Base-by-base conservation (phyloP, 345 rosid species). In the Eucalyptus paniculata region DNA sequence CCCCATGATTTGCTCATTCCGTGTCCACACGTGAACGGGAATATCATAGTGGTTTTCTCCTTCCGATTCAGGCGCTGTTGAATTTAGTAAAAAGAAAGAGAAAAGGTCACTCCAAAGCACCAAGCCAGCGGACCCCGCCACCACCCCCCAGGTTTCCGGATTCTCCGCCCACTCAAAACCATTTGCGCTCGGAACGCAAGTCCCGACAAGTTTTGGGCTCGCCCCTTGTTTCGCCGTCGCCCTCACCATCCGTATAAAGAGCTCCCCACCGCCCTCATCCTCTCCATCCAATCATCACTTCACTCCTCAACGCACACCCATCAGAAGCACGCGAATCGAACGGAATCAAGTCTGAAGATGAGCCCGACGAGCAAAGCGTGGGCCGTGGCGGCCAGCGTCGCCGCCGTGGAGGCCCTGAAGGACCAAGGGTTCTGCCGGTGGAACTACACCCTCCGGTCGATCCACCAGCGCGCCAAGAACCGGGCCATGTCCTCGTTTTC, bases 341-440 rank as follows among this genome's bases (percentile, higher is more conserved):
- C 45, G 45, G 44, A 34, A 24, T 9, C 80, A 51, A 15, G 50
- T 23, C 37, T 15, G 42, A 87, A 89, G 77, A 89, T 89, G 90
- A 89, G 93, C 86, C 88, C 88, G 42, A 47, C 93, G 8, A 94
- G 93, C 88, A 95, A 92, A 62, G 90, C 96, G 2, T 96, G 96
- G 95, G 47, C 87, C 3, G 94, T 93, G 6, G 96, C 94, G 5
- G 92, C 91, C 24, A 92, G 93, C 50, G 87, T 96, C 23, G 98
- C 93, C 45, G 94, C 94, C 17, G 95, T 96, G 47, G 97, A 94
- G 90, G 95, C 95, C 13, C 44, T 94, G 24, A 96, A 95, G 56
- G 97, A 95, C 72, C 95, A 94, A 49, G 97, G 97, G 1, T 86
- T 95, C 69, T 93, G 96, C 56, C 90, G 97, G 50, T 94, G 95